phyloP scores from a whole-genome alignment of 208 protist species.

The Acanthamoeba healyi region DNA sequence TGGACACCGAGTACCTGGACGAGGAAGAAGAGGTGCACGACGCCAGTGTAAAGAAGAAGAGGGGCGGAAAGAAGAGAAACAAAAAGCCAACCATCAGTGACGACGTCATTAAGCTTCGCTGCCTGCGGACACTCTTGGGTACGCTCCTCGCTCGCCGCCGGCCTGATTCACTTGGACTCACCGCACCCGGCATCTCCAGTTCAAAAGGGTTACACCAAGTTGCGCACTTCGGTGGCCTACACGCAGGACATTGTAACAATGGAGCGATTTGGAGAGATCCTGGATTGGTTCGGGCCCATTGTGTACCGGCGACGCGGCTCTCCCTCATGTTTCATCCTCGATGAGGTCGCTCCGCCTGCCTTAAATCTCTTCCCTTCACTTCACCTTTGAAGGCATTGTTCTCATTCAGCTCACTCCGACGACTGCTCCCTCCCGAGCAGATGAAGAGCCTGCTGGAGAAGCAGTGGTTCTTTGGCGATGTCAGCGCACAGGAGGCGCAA shows the following conservation, averaged over 20 bases:
- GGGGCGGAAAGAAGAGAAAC: background rate
- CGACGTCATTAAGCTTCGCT: slow-evolving; percentile 19
- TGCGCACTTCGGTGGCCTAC: background rate
- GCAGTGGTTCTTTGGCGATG: slow-evolving; percentile 52
- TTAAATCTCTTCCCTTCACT: background rate
- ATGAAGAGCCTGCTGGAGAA: background rate
- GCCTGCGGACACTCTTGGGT: slow-evolving; percentile 5
- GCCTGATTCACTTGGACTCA: background rate
- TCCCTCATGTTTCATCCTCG: slow-evolving; percentile 20
- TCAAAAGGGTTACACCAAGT: background rate
- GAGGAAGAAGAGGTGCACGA: background rate
- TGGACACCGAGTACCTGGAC: slow-evolving; percentile 39
- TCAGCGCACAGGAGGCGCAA: slow-evolving; percentile 18
- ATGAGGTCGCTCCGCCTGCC: background rate
- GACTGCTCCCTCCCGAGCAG: background rate
- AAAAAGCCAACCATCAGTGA: background rate
- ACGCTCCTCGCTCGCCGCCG: background rate
- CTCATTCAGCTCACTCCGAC: background rate
- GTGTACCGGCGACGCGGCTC: slow-evolving; percentile 16
- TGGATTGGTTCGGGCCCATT: slow-evolving; percentile 71
- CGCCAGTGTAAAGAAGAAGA: background rate
- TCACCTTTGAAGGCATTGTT: background rate
- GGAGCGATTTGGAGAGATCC: slow-evolving; percentile 51
- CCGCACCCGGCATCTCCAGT: background rate
- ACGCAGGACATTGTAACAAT: slow-evolving; percentile 36